phyloP scores from a whole-genome alignment of 257 asterid species.

The Solanum neorickii region DNA sequence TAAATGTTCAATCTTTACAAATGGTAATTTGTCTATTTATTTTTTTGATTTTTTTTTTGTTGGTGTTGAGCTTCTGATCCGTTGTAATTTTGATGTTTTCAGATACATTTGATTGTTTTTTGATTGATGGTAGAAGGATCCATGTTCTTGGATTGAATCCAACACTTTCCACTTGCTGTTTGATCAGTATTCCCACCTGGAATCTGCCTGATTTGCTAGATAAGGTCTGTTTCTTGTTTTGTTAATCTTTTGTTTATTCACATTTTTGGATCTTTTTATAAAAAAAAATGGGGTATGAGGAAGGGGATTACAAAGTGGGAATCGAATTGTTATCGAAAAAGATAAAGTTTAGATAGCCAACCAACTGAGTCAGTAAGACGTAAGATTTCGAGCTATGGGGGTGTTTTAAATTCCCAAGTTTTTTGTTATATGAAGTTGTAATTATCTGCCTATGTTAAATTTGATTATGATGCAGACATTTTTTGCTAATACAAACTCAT shows the following conservation, averaged over 20 bases:
- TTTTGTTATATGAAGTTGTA: conserved; percentile 7
- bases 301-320: not conserved
- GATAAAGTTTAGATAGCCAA: not conserved
- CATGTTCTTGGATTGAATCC: conserved; percentile 12
- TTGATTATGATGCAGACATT: not conserved
- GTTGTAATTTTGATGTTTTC: not conserved
- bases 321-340: not conserved
- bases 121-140: not conserved
- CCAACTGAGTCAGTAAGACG: not conserved
- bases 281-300: not conserved
- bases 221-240: conserved; percentile 35
- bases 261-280: conserved; percentile 32
- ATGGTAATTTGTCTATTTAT: not conserved
- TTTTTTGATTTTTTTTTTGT: not conserved
- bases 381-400: not conserved
- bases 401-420: not conserved
- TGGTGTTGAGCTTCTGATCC: not conserved
- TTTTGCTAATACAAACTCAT: not conserved
- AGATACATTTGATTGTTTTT: not conserved
- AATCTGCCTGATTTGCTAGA: conserved; percentile 57
- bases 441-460: not conserved
- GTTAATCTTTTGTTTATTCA: not conserved
- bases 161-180: conserved; percentile 33
- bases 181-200: conserved; percentile 48
- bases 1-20: not conserved